Conservation (phyloP, 2,329 filamentous ascomycete species). For the Xylaria digitata region DNA sequence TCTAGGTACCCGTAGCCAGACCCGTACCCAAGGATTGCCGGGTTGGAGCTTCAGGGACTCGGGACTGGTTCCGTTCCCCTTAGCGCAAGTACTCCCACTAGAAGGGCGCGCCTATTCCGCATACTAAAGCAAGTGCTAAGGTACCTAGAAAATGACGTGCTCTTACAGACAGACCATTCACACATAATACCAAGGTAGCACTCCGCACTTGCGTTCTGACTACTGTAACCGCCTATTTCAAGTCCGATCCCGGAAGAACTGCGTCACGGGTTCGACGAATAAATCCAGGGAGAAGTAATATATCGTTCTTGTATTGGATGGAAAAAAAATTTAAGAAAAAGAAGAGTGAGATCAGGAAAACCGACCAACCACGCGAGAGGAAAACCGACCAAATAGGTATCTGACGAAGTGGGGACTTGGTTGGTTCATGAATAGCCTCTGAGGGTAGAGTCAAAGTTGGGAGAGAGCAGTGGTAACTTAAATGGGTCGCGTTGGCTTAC, state of each 20-base stretch:
- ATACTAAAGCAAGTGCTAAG: conserved; percentile 1
- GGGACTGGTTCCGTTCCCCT: too few relatives aligned
- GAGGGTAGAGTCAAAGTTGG: background rate
- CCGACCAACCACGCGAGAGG: background rate
- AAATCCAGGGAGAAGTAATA: background rate
- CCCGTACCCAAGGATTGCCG: too few relatives aligned
- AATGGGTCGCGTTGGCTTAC: conserved; percentile 42
- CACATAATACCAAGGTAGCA: background rate
- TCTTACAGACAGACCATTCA: conserved; percentile 1
- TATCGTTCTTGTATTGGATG: background rate
- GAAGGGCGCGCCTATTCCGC: too few relatives aligned
- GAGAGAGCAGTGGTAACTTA: conserved; percentile 17
- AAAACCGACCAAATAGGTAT: background rate
- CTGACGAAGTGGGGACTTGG: conserved; percentile 14
- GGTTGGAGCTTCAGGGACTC: too few relatives aligned
- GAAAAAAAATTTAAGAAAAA: background rate
- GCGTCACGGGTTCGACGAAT: conserved; percentile 10
- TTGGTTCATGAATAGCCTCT: background rate
- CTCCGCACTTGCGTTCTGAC: background rate
- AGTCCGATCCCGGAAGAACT: conserved; percentile 35
- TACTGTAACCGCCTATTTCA: background rate
- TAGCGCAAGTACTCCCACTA: too few relatives aligned
- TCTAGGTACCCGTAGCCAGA: too few relatives aligned
- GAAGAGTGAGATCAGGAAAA: background rate
- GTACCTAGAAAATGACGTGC: conserved; percentile 28